These are phyloP conservation scores for Leccinum uliginosum DNA, from an alignment of 768 basidiomycete genomes.

Conservation along the genomic window DNA sequence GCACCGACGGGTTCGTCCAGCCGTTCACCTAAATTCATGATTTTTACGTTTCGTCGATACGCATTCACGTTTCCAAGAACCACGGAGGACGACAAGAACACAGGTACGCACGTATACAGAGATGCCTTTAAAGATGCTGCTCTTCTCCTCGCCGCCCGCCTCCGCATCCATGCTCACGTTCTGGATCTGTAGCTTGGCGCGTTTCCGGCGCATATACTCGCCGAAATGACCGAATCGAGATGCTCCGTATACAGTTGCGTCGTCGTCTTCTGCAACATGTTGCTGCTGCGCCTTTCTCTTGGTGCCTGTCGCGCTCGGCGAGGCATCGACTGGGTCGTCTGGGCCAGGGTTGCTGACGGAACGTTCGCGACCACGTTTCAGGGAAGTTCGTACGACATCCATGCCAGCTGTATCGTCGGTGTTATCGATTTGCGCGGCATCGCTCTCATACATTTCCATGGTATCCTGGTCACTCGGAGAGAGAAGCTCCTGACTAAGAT, in stretches of 20 bases:
- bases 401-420: conserved; percentile 13
- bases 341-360: conserved; percentile 12
- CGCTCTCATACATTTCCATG: conserved; percentile 24
- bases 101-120: conserved; percentile 72
- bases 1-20: conserved; percentile 80
- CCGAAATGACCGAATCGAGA: conserved; percentile 79
- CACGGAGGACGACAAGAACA: background rate
- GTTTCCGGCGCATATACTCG: conserved; percentile 87
- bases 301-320: conserved; percentile 3
- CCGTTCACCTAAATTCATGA: conserved; percentile 70
- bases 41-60: background rate
- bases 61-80: background rate
- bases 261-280: conserved; percentile 27
- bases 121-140: conserved; percentile 65
- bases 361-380: conserved; percentile 35
- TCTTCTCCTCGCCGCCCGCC: conserved; percentile 23
- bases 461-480: background rate
- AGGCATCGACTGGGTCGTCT: background rate
- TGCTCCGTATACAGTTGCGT: conserved; percentile 63
- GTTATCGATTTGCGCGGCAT: conserved; percentile 7
- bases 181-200: conserved; percentile 86
- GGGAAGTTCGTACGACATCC: conserved; percentile 30
- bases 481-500: conserved; percentile 8
- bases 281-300: conserved; percentile 19
- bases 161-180: conserved; percentile 41